Conservation (phyloP, 2,329 filamentous ascomycete genomes). For the Trichophaea hybrida region DNA sequence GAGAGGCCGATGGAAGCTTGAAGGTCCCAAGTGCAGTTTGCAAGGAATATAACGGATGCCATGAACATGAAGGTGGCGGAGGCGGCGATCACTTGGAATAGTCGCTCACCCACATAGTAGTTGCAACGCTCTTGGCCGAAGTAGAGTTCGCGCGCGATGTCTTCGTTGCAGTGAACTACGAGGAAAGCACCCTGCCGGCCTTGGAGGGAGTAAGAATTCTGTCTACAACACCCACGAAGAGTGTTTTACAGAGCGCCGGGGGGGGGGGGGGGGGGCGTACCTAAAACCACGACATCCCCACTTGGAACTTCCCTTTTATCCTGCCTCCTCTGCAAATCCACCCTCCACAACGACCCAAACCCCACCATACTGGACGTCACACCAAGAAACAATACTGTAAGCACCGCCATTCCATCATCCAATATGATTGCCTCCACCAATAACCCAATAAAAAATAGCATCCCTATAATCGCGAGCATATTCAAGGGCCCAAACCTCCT, state of each 20-base stretch:
- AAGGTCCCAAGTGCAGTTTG: slow-evolving; percentile 47
- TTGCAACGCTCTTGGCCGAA: slow-evolving; percentile 46
- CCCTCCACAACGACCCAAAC: slow-evolving; percentile 44
- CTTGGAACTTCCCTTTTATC: slow-evolving; percentile 38
- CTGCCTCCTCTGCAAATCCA: slow-evolving; percentile 40
- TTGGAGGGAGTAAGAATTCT: neutral
- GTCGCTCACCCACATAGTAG: slow-evolving; percentile 38
- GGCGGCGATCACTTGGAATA: slow-evolving; percentile 42
- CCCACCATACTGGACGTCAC: slow-evolving; percentile 42
- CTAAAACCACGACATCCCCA: slow-evolving; percentile 29
- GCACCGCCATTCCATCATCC: slow-evolving; percentile 39
- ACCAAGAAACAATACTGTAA: slow-evolving; percentile 41
- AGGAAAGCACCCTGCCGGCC: slow-evolving; percentile 36
- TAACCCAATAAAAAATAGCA: slow-evolving; percentile 34
- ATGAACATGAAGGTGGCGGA: slow-evolving; percentile 47
- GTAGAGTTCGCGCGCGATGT: slow-evolving; percentile 49
- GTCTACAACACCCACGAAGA: neutral
- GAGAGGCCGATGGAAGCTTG: slow-evolving; percentile 44
- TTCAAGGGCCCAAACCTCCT: slow-evolving; percentile 40
- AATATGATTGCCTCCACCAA: slow-evolving; percentile 34
- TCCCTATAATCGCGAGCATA: slow-evolving; percentile 40
- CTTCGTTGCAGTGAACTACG: slow-evolving; percentile 43
- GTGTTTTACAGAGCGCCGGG: neutral
- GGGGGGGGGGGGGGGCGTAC: neutral
- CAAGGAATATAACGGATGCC: slow-evolving; percentile 46